These are phyloP conservation scores for Aquilaria malaccensis DNA, from an alignment of 345 rosid genomes.

Conservation along the genomic window DNA sequence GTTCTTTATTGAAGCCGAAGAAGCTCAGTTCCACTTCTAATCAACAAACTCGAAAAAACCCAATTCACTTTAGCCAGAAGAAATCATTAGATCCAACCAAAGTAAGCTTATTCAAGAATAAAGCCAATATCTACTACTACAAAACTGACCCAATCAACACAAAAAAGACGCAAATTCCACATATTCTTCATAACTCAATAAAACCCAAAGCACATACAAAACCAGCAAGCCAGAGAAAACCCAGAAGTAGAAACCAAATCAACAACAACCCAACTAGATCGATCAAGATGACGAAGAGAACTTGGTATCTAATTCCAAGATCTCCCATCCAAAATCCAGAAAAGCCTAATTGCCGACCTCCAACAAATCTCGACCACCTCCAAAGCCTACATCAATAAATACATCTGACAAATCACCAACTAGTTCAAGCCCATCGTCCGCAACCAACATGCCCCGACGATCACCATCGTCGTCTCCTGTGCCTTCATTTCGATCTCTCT, in stretches of 20 bases:
- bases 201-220: conserved; percentile 19
- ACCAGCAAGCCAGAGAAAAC: conserved; percentile 15
- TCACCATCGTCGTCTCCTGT: conserved; percentile 53
- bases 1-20: conserved; percentile 6
- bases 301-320: conserved; percentile 53
- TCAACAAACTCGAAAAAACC: conserved; percentile 30
- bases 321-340: conserved; percentile 60
- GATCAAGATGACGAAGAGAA: conserved; percentile 54
- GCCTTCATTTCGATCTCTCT: conserved; percentile 61
- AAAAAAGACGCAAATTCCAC: conserved; percentile 18
- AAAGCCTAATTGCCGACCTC: conserved; percentile 59
- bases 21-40: conserved; percentile 28
- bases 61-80: conserved; percentile 16
- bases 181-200: conserved; percentile 19
- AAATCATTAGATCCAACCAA: conserved; percentile 47
- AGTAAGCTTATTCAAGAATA: conserved; percentile 34
- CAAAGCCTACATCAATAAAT: conserved; percentile 52
- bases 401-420: conserved; percentile 67
- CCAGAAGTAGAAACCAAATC: background rate
- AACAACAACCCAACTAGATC: conserved; percentile 34
- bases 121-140: conserved; percentile 32
- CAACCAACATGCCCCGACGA: conserved; percentile 53
- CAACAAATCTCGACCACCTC: conserved; percentile 70
- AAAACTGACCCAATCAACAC: conserved; percentile 14
- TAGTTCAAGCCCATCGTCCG: conserved; percentile 73